These are phyloP conservation scores for California macrophylla DNA, from an alignment of 441 rosid species.

Conservation along the genomic window DNA sequence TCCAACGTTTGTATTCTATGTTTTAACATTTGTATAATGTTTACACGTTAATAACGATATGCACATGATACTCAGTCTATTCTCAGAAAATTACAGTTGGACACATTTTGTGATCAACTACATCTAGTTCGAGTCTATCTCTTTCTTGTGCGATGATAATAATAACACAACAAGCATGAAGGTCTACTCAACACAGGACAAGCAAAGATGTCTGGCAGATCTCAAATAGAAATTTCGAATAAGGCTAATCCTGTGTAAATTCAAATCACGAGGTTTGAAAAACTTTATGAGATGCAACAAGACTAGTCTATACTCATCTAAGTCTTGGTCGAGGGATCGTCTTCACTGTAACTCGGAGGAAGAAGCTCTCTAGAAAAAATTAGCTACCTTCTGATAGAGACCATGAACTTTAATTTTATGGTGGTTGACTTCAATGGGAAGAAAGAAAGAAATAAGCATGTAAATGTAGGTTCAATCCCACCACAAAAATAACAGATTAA, in stretches of 20 bases:
- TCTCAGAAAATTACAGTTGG: too few species aligned
- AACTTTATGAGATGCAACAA: too few species aligned
- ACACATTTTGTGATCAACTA: too few species aligned
- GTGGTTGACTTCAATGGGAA: background rate
- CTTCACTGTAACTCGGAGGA: background rate
- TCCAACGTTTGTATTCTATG: too few species aligned
- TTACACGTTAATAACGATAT: too few species aligned
- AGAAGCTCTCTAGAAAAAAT: background rate
- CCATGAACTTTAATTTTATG: background rate
- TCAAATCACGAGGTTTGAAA: background rate
- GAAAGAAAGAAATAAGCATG: background rate
- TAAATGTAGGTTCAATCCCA: background rate
- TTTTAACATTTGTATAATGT: too few species aligned
- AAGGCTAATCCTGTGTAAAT: background rate
- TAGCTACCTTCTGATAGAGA: background rate
- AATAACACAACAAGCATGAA: too few species aligned
- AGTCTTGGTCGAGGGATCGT: background rate
- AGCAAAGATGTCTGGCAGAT: too few species aligned
- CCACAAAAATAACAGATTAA: conserved; percentile 5
- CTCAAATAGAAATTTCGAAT: background rate
- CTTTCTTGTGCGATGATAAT: too few species aligned
- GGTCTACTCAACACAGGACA: too few species aligned
- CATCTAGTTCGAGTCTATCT: too few species aligned
- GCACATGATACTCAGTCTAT: too few species aligned
- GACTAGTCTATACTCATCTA: background rate